These are phyloP conservation scores for Aspergillus coremiiformis DNA, from an alignment of 495 filamentous ascomycete species.

Conservation along the genomic window DNA sequence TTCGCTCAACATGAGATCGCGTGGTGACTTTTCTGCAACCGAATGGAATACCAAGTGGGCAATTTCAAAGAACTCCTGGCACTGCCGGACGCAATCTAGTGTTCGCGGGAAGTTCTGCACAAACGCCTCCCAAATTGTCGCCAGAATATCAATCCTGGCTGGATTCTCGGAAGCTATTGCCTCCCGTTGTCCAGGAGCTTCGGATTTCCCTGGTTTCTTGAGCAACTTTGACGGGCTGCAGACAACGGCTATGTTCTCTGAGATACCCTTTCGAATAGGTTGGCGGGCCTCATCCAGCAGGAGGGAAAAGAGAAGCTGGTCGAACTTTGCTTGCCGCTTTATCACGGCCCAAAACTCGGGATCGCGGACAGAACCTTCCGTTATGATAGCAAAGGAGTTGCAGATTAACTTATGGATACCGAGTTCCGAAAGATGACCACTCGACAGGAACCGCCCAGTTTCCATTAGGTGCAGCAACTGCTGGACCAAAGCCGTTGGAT, in stretches of 20 bases:
- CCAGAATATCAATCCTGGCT: slow-evolving; percentile 34
- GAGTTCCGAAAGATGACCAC: slow-evolving; percentile 1
- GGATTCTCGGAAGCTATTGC: slow-evolving; percentile 17
- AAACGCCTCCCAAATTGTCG: slow-evolving; percentile 46
- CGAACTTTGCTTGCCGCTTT: slow-evolving; percentile 37
- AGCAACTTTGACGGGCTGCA: slow-evolving; percentile 23
- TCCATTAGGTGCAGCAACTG: slow-evolving; percentile 29
- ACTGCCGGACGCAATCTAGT: slow-evolving; percentile 34
- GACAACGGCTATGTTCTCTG: slow-evolving; percentile 30
- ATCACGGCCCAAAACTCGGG: slow-evolving; percentile 52
- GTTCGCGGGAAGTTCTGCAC: slow-evolving; percentile 42
- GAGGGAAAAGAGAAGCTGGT: slow-evolving; percentile 29
- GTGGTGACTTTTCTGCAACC: slow-evolving; percentile 44
- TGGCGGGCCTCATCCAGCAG: slow-evolving; percentile 30
- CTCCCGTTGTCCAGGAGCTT: slow-evolving; percentile 6
- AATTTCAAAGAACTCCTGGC: slow-evolving; percentile 51
- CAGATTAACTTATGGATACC: slow-evolving; percentile 37
- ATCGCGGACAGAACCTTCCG: slow-evolving; percentile 58
- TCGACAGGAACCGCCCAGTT: slow-evolving; percentile 13
- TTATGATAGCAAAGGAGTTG: slow-evolving; percentile 52
- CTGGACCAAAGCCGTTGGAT: slow-evolving; percentile 20
- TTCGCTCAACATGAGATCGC: slow-evolving; percentile 42
- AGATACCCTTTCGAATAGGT: slow-evolving; percentile 28
- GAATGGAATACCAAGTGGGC: slow-evolving; percentile 46
- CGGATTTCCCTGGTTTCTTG: slow-evolving; percentile 19